Base-by-base conservation (phyloP, 768 basidiomycete species). In the Arthromyces matolae region DNA sequence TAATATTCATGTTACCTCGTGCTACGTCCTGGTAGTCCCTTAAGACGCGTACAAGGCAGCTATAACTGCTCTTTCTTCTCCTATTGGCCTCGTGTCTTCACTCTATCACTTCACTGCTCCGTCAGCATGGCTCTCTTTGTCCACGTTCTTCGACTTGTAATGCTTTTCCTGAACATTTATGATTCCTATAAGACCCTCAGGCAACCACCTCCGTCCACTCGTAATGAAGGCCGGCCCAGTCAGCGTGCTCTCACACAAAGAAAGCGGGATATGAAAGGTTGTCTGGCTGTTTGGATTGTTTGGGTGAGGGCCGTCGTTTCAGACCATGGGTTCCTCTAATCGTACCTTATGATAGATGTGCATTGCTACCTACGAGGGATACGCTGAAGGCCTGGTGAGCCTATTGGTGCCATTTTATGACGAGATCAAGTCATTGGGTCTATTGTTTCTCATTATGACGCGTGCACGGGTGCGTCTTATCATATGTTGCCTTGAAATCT, bases 181-280 rank as follows among this genome's bases (percentile, higher is more conserved):
- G 86, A 89, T 51, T 84, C 90, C 1, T 92, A 84, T 76, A 93
- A 93, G 71, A 84, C 81, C 2, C 72, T 93, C 51, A 88, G 87
- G 57, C 64, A 64, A 2, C 88, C 88, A 0, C 78, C 77, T 25
- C 74, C 77, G 1, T 78, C 76, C 5, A 50, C 68, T 23, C 68
- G 76, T 16, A 79, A 77, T 65, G 76, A 75, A 50, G 82, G 83
- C 10, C 73, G 72, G 20, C 84, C 84, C 8, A 87, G 83, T 54
- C 64, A 76, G 16, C 78, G 84, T 28, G 86, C 87, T 9, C 61
- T 84, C 53, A 76, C 83, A 20, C 84, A 85, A 63, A 74, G 90
- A 58, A 93, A 93, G 64, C 78, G 90, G 50, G 80, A 84, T 59
- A 85, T 93, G 77, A 93, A 93, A 64, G 89, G 89, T 16, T 83